Evolutionary conservation across 2,329 filamentous ascomycete species (phyloP).

Genomic region (Aspergillus cejpii): DNA sequence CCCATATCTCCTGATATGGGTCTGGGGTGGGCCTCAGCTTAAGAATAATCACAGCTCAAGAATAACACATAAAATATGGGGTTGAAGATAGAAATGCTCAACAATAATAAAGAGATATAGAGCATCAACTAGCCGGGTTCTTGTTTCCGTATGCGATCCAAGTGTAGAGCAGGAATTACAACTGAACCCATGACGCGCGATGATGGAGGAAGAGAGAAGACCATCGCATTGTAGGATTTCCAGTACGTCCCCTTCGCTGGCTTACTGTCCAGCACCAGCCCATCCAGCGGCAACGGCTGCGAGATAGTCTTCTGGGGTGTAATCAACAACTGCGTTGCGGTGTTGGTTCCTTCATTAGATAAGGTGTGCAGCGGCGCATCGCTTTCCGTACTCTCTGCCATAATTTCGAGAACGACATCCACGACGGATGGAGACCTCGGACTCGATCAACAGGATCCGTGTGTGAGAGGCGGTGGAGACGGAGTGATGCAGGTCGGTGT

Average conservation of each 20-base stretch:
- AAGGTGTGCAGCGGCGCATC: constrained; percentile 27
- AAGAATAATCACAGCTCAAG: too few species aligned
- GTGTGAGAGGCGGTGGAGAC: constrained; percentile 22
- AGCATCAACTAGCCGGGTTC: constrained; percentile 4
- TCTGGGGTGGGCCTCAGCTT: too few species aligned
- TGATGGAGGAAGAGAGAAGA: constrained; percentile 5
- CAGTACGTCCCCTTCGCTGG: constrained; percentile 18
- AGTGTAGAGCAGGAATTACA: not conserved
- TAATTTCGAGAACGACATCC: constrained; percentile 11
- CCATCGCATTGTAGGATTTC: constrained; percentile 11
- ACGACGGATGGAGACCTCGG: constrained; percentile 12
- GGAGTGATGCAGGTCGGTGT: constrained; percentile 22
- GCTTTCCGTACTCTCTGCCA: not conserved
- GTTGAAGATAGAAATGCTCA: too few species aligned
- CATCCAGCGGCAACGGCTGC: constrained; percentile 14
- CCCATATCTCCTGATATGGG: too few species aligned
- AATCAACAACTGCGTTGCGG: constrained; percentile 17
- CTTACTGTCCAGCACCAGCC: constrained; percentile 26
- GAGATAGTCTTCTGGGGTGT: constrained; percentile 8
- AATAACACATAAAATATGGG: too few species aligned
- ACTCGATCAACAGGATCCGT: constrained; percentile 25
- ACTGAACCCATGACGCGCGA: not conserved
- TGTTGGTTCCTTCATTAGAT: constrained; percentile 30
- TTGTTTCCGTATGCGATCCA: constrained; percentile 6
- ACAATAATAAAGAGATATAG: too few species aligned